Percentiles rank a stretch among this genome's conserved stretches.
These are phyloP conservation scores for Gremmenia infestans DNA, from an alignment of 2,329 filamentous ascomycete genomes.

Conservation along the genomic window DNA sequence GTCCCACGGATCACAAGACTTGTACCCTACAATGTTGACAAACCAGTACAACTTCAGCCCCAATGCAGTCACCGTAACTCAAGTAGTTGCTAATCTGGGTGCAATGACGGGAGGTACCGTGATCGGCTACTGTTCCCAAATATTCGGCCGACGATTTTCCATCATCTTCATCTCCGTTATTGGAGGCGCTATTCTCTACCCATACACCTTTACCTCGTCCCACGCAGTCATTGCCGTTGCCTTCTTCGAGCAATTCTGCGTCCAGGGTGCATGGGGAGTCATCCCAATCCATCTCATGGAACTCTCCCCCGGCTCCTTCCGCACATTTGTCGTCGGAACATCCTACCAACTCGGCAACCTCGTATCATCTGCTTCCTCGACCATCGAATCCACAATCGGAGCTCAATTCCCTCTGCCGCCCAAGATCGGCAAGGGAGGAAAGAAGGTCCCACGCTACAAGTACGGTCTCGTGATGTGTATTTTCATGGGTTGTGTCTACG, in stretches of 20 bases:
- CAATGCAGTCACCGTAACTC: constrained; percentile 56
- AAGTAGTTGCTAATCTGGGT: constrained; percentile 68
- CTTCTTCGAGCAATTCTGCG: constrained; percentile 79
- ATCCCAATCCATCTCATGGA: constrained; percentile 72
- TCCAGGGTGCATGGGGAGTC: constrained; percentile 72
- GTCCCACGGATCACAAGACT: constrained; percentile 38
- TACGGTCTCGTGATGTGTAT: constrained; percentile 86
- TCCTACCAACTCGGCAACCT: constrained; percentile 74
- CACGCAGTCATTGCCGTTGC: constrained; percentile 68
- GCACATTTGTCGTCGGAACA: constrained; percentile 65
- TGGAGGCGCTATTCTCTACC: constrained; percentile 76
- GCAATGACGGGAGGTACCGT: constrained; percentile 63
- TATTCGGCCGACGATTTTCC: constrained; percentile 62
- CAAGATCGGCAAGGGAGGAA: constrained; percentile 27
- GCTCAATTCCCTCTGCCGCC: constrained; percentile 69
- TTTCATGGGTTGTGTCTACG: constrained; percentile 67
- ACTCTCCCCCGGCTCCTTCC: constrained; percentile 64
- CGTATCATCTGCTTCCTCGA: constrained; percentile 65
- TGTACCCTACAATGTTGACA: constrained; percentile 56
- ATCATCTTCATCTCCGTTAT: constrained; percentile 60
- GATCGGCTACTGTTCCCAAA: constrained; percentile 63
- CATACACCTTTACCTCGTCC: constrained; percentile 66
- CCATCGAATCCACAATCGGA: constrained; percentile 72
- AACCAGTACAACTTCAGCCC: constrained; percentile 45
- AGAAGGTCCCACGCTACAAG: constrained; percentile 52